Evolutionary conservation across 225 moss, liverwort and hornwort species (phyloP).

Genomic region (Lunularia cruciata): DNA sequence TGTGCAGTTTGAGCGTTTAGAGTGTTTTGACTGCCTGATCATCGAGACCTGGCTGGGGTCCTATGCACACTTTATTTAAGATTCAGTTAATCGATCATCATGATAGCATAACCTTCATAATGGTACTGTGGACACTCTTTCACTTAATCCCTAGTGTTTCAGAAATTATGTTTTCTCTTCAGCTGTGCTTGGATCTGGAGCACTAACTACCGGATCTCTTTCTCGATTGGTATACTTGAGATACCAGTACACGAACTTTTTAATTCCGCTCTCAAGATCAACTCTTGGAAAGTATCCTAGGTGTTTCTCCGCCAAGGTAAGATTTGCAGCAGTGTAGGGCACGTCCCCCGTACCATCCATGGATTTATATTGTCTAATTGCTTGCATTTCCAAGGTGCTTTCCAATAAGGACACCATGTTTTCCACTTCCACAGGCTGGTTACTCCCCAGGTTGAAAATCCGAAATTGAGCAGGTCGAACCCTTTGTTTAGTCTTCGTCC

Average conservation of each 20-base stretch:
- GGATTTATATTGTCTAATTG: slow-evolving; percentile 3
- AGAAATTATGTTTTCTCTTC: too few species aligned
- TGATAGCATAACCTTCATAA: too few species aligned
- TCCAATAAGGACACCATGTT: slow-evolving; percentile 27
- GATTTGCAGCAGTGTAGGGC: slow-evolving; percentile 28
- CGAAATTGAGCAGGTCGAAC: slow-evolving; percentile 19
- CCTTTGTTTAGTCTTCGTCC: background rate
- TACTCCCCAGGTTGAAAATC: slow-evolving; percentile 31
- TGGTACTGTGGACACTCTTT: too few species aligned
- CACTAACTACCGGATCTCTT: too few species aligned
- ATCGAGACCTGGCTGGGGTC: too few species aligned
- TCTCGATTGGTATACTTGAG: too few species aligned
- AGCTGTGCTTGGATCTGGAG: too few species aligned
- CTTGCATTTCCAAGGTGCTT: slow-evolving; percentile 12
- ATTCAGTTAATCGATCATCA: too few species aligned
- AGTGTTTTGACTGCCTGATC: too few species aligned
- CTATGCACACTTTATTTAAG: too few species aligned
- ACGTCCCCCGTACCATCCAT: slow-evolving; percentile 27
- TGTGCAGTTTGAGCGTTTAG: too few species aligned
- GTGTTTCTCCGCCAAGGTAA: slow-evolving; percentile 27
- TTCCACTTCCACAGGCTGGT: slow-evolving; percentile 11
- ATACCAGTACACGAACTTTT: slow-evolving; percentile 36
- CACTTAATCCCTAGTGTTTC: too few species aligned
- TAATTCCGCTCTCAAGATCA: slow-evolving; percentile 23
- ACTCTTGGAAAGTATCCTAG: slow-evolving; percentile 26